phyloP scores from a whole-genome alignment of 306 rosid species.

The Prunus mongolica region DNA sequence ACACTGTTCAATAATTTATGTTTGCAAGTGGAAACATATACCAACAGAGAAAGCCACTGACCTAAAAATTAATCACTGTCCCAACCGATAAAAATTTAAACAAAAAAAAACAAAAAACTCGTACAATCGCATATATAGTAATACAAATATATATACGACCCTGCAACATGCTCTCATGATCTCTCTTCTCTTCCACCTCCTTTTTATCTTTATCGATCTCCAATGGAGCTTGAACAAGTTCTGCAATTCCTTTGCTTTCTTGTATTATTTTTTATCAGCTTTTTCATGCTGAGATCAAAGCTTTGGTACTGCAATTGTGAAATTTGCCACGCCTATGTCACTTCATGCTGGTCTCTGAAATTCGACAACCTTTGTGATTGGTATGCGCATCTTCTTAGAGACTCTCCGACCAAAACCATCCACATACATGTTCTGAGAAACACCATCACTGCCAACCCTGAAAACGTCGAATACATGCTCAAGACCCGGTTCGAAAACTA shows the following conservation, averaged over 20 bases:
- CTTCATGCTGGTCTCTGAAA: conserved; percentile 53
- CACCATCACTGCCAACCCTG: conserved; percentile 68
- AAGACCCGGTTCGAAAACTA: conserved; percentile 61
- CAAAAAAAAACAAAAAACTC: not conserved
- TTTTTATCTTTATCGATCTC: not conserved
- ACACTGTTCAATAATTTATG: not conserved
- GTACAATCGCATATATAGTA: not conserved
- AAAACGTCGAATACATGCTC: conserved; percentile 74
- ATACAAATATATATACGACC: not conserved
- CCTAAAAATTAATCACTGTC: not conserved
- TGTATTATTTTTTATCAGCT: not conserved
- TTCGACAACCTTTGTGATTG: conserved; percentile 74
- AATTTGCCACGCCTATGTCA: conserved; percentile 49
- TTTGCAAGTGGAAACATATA: not conserved
- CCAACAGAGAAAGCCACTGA: conserved; percentile 6
- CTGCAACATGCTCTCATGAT: conserved; percentile 13
- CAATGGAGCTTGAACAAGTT: conserved; percentile 30
- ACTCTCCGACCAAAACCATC: conserved; percentile 58
- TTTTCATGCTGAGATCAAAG: conserved; percentile 2
- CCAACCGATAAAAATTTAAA: not conserved
- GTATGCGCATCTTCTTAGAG: conserved; percentile 58
- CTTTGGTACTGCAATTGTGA: conserved; percentile 60
- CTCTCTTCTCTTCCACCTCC: not conserved
- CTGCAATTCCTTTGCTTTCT: conserved; percentile 16
- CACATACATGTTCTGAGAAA: conserved; percentile 65